Conservation (phyloP, 2,329 filamentous ascomycete genomes). For the Botrytis elliptica region DNA sequence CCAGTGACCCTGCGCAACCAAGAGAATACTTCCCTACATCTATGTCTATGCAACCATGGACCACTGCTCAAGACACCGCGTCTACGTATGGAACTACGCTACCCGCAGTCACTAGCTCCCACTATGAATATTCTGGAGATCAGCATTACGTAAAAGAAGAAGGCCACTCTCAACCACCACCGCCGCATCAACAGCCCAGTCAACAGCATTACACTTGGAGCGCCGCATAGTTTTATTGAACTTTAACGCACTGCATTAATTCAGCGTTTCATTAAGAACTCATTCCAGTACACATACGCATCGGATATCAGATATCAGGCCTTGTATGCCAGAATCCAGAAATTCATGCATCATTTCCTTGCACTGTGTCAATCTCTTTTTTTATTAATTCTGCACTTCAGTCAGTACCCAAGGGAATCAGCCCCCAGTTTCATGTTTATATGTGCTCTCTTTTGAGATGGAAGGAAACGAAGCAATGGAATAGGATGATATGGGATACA, state of each 20-base stretch:
- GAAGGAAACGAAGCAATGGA: background rate
- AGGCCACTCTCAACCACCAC: slow-evolving; percentile 20
- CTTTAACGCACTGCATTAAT: background rate
- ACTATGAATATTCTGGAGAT: slow-evolving; percentile 33
- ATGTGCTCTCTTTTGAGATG: background rate
- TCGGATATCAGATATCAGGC: background rate
- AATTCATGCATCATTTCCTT: background rate
- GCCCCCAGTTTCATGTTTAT: background rate
- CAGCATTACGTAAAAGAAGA: slow-evolving; percentile 34
- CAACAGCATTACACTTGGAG: slow-evolving; percentile 37
- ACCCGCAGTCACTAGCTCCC: slow-evolving; percentile 24
- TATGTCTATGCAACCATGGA: slow-evolving; percentile 33
- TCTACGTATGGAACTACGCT: slow-evolving; percentile 30
- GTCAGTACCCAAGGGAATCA: background rate
- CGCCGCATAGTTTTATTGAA: slow-evolving; percentile 22
- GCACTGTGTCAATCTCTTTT: background rate
- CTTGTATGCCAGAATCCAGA: background rate
- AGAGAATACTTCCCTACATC: slow-evolving; percentile 33
- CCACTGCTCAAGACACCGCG: slow-evolving; percentile 28
- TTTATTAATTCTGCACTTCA: slow-evolving; percentile 12
- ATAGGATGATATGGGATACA: background rate
- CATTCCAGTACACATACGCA: background rate
- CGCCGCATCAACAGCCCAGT: slow-evolving; percentile 16
- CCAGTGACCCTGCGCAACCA: slow-evolving; percentile 26
- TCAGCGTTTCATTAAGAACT: background rate